These are phyloP conservation scores for Medicago ruthenica DNA, from an alignment of 306 rosid genomes.

Conservation along the genomic window DNA sequence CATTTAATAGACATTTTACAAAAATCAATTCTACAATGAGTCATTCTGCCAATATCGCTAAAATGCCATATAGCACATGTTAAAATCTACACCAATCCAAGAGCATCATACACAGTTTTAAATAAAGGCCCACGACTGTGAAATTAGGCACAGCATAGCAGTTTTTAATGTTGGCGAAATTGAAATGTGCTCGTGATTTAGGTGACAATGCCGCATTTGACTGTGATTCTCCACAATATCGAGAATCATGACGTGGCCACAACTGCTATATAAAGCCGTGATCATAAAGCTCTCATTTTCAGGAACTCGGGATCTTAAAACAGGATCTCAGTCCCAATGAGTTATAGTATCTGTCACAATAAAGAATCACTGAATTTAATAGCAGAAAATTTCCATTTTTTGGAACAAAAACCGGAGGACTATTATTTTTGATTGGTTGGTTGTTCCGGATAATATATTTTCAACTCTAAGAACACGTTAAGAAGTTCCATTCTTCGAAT, in stretches of 20 bases:
- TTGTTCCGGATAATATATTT: too few species aligned
- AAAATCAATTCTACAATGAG: conserved; percentile 21
- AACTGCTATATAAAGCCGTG: not conserved
- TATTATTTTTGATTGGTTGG: not conserved
- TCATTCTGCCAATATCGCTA: conserved; percentile 13
- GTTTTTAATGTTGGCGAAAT: not conserved
- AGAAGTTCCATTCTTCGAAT: conserved; percentile 7
- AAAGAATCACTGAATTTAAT: conserved; percentile 16
- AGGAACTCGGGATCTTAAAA: conserved; percentile 22
- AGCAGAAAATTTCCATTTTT: not conserved
- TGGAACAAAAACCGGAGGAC: not conserved
- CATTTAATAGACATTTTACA: conserved; percentile 23
- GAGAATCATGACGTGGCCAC: not conserved
- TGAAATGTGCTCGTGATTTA: not conserved
- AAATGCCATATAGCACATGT: not conserved
- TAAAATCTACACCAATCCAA: conserved; percentile 3
- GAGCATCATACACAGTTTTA: not conserved
- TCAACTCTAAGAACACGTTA: conserved; percentile 23
- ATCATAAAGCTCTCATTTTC: conserved; percentile 15
- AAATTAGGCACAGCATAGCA: not conserved
- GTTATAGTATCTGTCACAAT: conserved; percentile 16
- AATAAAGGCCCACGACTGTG: not conserved
- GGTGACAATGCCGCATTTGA: not conserved
- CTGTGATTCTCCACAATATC: not conserved
- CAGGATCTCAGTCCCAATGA: not conserved